Evolutionary conservation across 2,329 filamentous ascomycete species (phyloP).

Genomic region (Pseudogymnoascus sp.): DNA sequence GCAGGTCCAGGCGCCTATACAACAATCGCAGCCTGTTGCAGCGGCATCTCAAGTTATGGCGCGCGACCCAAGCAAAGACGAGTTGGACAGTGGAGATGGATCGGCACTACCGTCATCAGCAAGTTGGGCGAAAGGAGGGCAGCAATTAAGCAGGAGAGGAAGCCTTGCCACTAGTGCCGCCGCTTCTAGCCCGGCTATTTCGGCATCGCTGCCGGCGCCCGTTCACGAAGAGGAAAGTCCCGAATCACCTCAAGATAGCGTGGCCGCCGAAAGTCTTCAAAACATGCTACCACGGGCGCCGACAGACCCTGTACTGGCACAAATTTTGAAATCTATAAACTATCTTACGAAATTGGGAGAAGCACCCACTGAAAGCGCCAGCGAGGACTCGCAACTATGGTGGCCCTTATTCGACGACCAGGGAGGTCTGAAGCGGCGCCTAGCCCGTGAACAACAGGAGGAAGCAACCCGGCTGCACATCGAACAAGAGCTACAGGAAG

Average conservation of each 20-base stretch:
- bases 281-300: conserved; percentile 15
- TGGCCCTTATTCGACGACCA: conserved; percentile 68
- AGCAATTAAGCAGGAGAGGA: conserved; percentile 56
- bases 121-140: conserved; percentile 76
- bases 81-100: conserved; percentile 64
- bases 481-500: conserved; percentile 45
- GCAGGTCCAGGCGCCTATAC: conserved; percentile 28
- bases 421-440: conserved; percentile 71
- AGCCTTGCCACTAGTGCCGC: conserved; percentile 77
- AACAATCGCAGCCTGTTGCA: conserved; percentile 25
- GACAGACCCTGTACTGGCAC: conserved; percentile 26
- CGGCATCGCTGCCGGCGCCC: conserved; percentile 46
- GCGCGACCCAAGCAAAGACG: conserved; percentile 70
- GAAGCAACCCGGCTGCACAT: conserved; percentile 47
- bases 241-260: conserved; percentile 22
- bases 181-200: conserved; percentile 73
- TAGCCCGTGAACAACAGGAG: conserved; percentile 48
- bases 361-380: conserved; percentile 16
- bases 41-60: conserved; percentile 55
- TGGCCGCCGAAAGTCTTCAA: conserved; percentile 8
- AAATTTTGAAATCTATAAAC: conserved; percentile 37
- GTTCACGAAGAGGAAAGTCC: conserved; percentile 40
- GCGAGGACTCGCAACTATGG: conserved; percentile 17
- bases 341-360: conserved; percentile 23
- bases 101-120: conserved; percentile 90